Evolutionary conservation across 139 green algal genomes (phyloP), one percentile per base, ranked within the genome.

Genomic region (Closterium sp.): DNA sequence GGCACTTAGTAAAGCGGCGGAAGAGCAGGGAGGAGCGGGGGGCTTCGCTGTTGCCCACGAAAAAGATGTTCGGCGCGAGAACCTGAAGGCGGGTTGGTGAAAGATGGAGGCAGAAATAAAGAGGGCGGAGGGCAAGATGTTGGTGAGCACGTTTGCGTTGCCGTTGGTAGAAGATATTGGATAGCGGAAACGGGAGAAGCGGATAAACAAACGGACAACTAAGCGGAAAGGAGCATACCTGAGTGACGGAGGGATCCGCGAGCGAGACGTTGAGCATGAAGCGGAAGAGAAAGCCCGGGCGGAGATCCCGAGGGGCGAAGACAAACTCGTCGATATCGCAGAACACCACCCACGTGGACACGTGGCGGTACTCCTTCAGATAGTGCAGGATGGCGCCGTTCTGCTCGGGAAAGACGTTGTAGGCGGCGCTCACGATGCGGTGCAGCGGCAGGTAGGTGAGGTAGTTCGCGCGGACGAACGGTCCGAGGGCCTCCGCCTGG

Each of bases 311-410:
- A 28, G 89, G 89, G 66, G 4, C n/a, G 69, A 91, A 91, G 84
- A 90, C 4, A 69, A 89, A 91, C 69, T 91, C 89, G 89, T 91
- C 89, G 25, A 91, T 69, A 69, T 91, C 89, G 84, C 21, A 83
- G 19, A 89, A 33, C 64, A 91, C 25, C 66, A 91, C 43, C 89
- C 89, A 91, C 4, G 21, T 30, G 6, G 89, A 89, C 30, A 32
- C 38, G 43, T 55, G n/a, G 36, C 89, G 43, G 31, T 91, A 85
- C 25, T 90, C 28, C 0, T 91, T 91, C 21, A 91, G 33, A 25
- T 83, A 91, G 89, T 91, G 89, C 64, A 76, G 55, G 1, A 76
- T 76, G 16, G 55, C 55, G 55, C 55, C 55, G 55, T 76, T 76
- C 55, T 76, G 55, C 55, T 76, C 55, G 55, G 55, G 55, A 76